A percentile compares a stretch with the other conserved stretches of the same genome.
Conservation (phyloP, 495 filamentous ascomycete species). For the Penicillium roqueforti region DNA sequence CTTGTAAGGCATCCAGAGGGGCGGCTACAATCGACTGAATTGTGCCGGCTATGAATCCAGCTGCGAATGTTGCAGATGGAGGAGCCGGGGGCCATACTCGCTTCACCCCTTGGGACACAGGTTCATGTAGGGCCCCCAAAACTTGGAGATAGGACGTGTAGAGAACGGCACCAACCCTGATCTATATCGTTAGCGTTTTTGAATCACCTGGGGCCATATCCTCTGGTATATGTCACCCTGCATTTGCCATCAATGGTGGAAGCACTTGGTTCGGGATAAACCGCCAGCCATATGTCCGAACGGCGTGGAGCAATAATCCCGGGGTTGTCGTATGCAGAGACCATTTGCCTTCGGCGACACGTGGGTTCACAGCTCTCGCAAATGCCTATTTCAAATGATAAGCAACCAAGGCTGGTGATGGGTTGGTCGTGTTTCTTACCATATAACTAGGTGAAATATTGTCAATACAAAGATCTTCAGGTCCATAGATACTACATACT, state of each 20-base stretch:
- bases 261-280: conserved; percentile 86
- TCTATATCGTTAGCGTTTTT: background rate
- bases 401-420: conserved; percentile 10
- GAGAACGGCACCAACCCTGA: conserved; percentile 72
- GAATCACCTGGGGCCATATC: background rate
- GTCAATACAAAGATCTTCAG: conserved; percentile 18
- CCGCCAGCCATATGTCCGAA: conserved; percentile 75
- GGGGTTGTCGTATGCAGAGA: conserved; percentile 73
- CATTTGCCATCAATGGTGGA: conserved; percentile 81
- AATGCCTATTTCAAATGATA: conserved; percentile 46
- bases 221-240: conserved; percentile 40
- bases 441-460: conserved; percentile 47
- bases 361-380: conserved; percentile 64
- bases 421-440: conserved; percentile 40
- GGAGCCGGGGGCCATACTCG: conserved; percentile 73
- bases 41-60: conserved; percentile 71
- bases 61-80: conserved; percentile 61
- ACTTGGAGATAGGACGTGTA: conserved; percentile 86
- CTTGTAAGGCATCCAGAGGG: conserved; percentile 83
- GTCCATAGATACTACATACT: conserved; percentile 51
- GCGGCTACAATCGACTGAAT: conserved; percentile 79
- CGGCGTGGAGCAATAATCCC: conserved; percentile 71
- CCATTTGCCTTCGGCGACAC: conserved; percentile 53
- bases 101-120: conserved; percentile 61
- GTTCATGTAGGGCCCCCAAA: conserved; percentile 66